Conservation (phyloP, 2,329 filamentous ascomycete species). For the Pseudogymnoascus sp. region DNA sequence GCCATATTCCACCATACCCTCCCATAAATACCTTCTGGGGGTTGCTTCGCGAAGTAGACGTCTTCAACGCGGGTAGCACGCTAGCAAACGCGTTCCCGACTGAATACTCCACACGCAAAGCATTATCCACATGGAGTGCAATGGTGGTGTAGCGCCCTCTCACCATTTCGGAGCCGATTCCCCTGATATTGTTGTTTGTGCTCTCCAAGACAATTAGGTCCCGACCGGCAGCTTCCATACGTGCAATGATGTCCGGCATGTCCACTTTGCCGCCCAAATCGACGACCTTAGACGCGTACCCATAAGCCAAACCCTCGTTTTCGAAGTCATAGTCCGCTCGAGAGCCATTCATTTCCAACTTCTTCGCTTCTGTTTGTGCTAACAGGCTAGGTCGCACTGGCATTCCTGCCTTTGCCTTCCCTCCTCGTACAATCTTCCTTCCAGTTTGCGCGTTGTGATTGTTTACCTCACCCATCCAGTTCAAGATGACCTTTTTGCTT, state of each 20-base stretch:
- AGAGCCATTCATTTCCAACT: not conserved
- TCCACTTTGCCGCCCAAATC: constrained; percentile 39
- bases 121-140: constrained; percentile 53
- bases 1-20: constrained; percentile 26
- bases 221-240: constrained; percentile 21
- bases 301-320: constrained; percentile 16
- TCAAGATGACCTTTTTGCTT: constrained; percentile 45
- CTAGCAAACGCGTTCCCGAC: constrained; percentile 39
- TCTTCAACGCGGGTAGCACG: constrained; percentile 10
- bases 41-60: not conserved
- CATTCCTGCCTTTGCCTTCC: constrained; percentile 16
- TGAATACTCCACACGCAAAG: constrained; percentile 51
- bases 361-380: constrained; percentile 15
- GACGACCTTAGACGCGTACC: constrained; percentile 37
- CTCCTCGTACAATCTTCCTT: constrained; percentile 9
- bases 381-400: constrained; percentile 24
- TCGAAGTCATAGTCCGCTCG: constrained; percentile 6
- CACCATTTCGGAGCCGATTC: constrained; percentile 39
- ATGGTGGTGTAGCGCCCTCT: constrained; percentile 67
- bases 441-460: constrained; percentile 35
- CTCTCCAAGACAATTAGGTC: constrained; percentile 50
- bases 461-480: constrained; percentile 53
- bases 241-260: constrained; percentile 48
- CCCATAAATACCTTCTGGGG: constrained; percentile 9
- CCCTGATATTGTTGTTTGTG: constrained; percentile 29